Percentiles rank a stretch among this genome's conserved stretches.
phyloP scores from a whole-genome alignment of 2,329 filamentous ascomycete genomes.

The Escovopsis sp. region DNA sequence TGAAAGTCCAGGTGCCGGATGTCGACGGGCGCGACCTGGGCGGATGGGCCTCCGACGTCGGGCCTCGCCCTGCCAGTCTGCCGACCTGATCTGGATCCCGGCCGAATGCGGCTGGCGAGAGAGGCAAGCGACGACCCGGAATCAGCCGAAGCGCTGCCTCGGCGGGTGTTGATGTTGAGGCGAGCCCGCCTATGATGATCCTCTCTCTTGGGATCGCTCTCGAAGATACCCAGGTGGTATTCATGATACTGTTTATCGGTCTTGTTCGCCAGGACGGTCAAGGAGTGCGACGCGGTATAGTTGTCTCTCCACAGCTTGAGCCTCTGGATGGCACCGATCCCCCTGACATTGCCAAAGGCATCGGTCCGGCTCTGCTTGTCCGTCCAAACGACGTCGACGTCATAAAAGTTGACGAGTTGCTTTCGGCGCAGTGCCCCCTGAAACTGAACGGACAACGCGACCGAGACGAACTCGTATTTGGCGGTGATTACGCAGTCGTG shows the following conservation, averaged over 20 bases:
- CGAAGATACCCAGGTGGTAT: slow-evolving; percentile 32
- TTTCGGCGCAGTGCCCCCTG: slow-evolving; percentile 33
- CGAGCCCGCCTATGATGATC: slow-evolving; percentile 31
- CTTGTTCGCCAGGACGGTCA: slow-evolving; percentile 34
- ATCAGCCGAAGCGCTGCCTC: slow-evolving; percentile 26
- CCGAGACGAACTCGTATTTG: slow-evolving; percentile 35
- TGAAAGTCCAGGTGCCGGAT: slow-evolving; percentile 35
- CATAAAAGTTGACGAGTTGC: slow-evolving; percentile 35
- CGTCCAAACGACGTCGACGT: slow-evolving; percentile 38
- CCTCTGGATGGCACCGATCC: slow-evolving; percentile 35
- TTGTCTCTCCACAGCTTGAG: slow-evolving; percentile 38
- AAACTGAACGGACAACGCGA: slow-evolving; percentile 32
- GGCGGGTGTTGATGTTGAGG: slow-evolving; percentile 25
- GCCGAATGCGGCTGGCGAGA: slow-evolving; percentile 27
- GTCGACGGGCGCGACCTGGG: slow-evolving; percentile 18
- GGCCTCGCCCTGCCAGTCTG: slow-evolving; percentile 8
- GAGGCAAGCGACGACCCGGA: slow-evolving; percentile 26
- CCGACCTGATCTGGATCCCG: slow-evolving; percentile 20
- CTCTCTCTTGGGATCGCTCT: slow-evolving; percentile 31
- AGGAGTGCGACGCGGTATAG: slow-evolving; percentile 30
- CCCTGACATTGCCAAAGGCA: slow-evolving; percentile 33
- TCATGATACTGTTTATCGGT: slow-evolving; percentile 31
- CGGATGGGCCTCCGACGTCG: slow-evolving; percentile 10
- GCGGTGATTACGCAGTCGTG: slow-evolving; percentile 34
- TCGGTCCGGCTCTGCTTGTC: slow-evolving; percentile 34